Percentiles rank a stretch among this genome's conserved stretches.
These are phyloP conservation scores for Silene conica DNA, from an alignment of 148 eudicot genomes.

Conservation along the genomic window DNA sequence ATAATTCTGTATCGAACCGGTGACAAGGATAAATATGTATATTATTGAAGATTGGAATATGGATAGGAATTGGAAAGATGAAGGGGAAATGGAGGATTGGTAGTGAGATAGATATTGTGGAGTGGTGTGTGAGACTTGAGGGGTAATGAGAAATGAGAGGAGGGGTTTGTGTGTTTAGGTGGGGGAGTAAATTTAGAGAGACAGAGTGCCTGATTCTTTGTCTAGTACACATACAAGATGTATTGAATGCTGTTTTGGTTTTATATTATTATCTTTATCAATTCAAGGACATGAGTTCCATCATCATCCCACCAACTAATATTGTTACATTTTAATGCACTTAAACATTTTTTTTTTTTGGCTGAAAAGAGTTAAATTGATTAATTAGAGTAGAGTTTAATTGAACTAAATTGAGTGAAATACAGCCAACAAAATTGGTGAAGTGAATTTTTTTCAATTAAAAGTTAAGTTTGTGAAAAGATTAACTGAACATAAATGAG, in stretches of 20 bases:
- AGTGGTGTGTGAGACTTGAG: background rate
- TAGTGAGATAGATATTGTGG: background rate
- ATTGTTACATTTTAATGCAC: background rate
- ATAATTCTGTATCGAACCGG: background rate
- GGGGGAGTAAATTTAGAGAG: background rate
- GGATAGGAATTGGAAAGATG: background rate
- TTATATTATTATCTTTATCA: background rate
- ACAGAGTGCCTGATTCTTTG: slow-evolving; percentile 1
- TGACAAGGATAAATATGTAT: no score
- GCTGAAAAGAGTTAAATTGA: no score
- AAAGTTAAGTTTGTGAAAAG: no score
- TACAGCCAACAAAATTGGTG: no score
- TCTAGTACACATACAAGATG: slow-evolving; percentile 5
- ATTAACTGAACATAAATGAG: no score
- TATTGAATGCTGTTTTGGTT: background rate
- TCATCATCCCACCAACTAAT: slow-evolving; percentile 18
- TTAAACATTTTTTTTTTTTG: no score
- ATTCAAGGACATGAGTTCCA: slow-evolving; percentile 6
- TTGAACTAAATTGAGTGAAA: no score
- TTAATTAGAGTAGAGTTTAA: no score
- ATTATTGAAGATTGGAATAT: no score
- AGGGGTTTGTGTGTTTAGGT: background rate
- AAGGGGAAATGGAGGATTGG: background rate
- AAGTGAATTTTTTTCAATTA: no score
- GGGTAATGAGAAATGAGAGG: background rate